phyloP scores from a whole-genome alignment of 2,329 filamentous ascomycete species.

The Cercospora sp. region DNA sequence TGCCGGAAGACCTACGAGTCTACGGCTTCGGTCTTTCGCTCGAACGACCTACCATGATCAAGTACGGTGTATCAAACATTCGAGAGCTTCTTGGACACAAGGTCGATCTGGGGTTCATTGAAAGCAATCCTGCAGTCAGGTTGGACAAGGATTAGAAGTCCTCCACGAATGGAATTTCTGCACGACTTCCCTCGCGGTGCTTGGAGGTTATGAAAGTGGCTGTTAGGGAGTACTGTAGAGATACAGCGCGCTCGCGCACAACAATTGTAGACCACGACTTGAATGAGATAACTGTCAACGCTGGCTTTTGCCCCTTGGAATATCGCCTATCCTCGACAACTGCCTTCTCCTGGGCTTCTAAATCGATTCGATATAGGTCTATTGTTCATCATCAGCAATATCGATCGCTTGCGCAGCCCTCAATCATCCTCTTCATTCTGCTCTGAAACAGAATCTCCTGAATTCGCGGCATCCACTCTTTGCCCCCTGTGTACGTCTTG shows the following conservation, averaged over 20 bases:
- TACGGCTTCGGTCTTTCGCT: slow-evolving; percentile 92
- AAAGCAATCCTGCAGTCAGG: slow-evolving; percentile 85
- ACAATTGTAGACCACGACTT: neutral
- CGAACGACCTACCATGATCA: slow-evolving; percentile 97
- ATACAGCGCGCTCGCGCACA: neutral
- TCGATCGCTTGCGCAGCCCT: neutral
- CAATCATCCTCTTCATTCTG: slow-evolving; percentile 3
- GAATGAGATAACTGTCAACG: neutral
- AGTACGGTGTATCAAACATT: slow-evolving; percentile 78
- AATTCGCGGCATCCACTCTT: neutral
- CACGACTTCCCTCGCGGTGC: neutral
- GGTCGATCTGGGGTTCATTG: slow-evolving; percentile 89
- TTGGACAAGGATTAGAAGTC: slow-evolving; percentile 67
- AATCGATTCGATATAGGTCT: neutral
- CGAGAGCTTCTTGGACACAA: slow-evolving; percentile 91
- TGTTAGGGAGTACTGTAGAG: neutral
- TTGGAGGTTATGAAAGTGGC: neutral
- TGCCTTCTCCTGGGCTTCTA: neutral
- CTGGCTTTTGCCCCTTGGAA: neutral
- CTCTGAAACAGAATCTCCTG: slow-evolving; percentile 1
- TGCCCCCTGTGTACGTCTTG: neutral
- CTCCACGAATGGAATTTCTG: neutral
- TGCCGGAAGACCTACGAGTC: slow-evolving; percentile 87
- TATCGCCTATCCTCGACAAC: neutral
- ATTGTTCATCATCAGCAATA: neutral